Percentiles rank a stretch among this genome's conserved stretches.
These are phyloP conservation scores for Lasiodiplodia citricola DNA, from an alignment of 2,329 filamentous ascomycete species.

Conservation along the genomic window DNA sequence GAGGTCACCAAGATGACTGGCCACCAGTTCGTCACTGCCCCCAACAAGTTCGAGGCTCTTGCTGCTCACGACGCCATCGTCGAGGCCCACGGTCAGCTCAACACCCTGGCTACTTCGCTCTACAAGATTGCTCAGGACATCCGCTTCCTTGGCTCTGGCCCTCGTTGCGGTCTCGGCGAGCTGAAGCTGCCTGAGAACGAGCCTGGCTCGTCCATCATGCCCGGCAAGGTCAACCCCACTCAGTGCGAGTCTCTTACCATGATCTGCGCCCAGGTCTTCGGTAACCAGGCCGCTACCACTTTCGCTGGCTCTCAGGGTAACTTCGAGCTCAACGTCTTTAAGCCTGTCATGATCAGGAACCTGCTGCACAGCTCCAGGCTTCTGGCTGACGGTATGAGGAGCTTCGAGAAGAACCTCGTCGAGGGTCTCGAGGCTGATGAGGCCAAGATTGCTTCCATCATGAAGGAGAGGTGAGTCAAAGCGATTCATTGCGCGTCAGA, in stretches of 20 bases:
- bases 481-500: neutral
- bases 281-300: slow-evolving; percentile 91
- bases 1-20: slow-evolving; percentile 94
- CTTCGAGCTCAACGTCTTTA: slow-evolving; percentile 99
- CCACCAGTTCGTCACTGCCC: slow-evolving; percentile 90
- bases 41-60: slow-evolving; percentile 98
- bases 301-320: slow-evolving; percentile 97
- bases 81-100: slow-evolving; percentile 90
- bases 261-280: slow-evolving; percentile 97
- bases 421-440: slow-evolving; percentile 89
- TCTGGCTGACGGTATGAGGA: slow-evolving; percentile 88
- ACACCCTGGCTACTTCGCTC: slow-evolving; percentile 87
- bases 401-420: slow-evolving; percentile 93
- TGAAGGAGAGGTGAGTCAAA: slow-evolving; percentile 84
- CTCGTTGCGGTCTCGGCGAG: slow-evolving; percentile 94
- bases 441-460: slow-evolving; percentile 83
- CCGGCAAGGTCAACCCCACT: slow-evolving; percentile 98
- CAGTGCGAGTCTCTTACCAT: slow-evolving; percentile 98
- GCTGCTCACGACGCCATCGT: slow-evolving; percentile 96
- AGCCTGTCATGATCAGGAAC: slow-evolving; percentile 95
- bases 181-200: slow-evolving; percentile 95
- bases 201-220: slow-evolving; percentile 98
- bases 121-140: slow-evolving; percentile 99
- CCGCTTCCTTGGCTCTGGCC: slow-evolving; percentile 93
- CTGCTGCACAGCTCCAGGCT: slow-evolving; percentile 90